Base-by-base conservation (phyloP, 2,329 filamentous ascomycete species). In the Hypoxylon sp. region DNA sequence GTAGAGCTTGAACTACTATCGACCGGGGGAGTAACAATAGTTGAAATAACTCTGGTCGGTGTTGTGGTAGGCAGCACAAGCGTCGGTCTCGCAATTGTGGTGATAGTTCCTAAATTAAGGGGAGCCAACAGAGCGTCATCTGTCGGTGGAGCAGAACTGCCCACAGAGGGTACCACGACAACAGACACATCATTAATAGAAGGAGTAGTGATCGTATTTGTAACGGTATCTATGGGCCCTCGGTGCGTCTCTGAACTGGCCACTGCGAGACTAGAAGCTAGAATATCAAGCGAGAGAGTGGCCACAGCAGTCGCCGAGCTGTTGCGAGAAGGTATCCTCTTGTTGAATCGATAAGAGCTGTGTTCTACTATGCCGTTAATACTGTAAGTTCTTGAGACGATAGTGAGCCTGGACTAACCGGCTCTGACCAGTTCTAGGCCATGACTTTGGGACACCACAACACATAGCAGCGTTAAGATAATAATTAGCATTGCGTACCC, bases 401-500 rank as follows among this genome's bases (percentile, higher is more conserved):
- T 58, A 48, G 35, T n/a, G 57, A 64, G 57, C 29, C 44, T 61
- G 27, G 17, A 74, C 73, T 71, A 21, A 74, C 73, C 70, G 57
- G 68, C 62, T 54, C 44, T 68, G 55, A 56, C 69, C 47, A 50
- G 53, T 61, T 67, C 67, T 29, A 71, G 65, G 47, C 69, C 72
- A 68, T 71, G 56, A 65, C 59, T 57, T 60, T 56, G 59, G 48
- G 66, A 61, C 55, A 69, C 73, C 69, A 70, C 68, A 52, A 71
- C 62, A 67, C 67, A 73, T 10, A 73, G 58, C 58, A 72, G 64
- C 67, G 57, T 58, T 29, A 65, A 59, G 15, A 65, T 62, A 51
- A 59, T 61, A 67, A 70, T 50, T 50, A 67, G 68, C 73, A 74
- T 74, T 35, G 65, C 70, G 65, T 59, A 59, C 65, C 51, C 62